Evolutionary conservation across 2,329 filamentous ascomycete species (phyloP), one percentile per base, ranked within the genome.

Genomic region (Fusarium vanettenii): DNA sequence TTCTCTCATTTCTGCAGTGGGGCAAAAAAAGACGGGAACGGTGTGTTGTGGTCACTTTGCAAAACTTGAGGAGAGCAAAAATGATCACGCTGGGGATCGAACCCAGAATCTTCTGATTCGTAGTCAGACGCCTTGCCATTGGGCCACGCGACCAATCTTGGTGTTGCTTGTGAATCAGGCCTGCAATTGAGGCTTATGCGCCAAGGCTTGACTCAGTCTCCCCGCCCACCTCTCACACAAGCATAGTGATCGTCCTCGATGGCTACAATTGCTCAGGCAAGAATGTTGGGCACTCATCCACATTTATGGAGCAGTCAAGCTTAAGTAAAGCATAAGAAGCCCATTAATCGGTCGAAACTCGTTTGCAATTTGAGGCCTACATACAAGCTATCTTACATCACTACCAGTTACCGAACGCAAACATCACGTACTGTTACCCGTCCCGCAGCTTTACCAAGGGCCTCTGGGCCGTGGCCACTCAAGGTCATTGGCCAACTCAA

Each of bases 71-170:
- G 18, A 39, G 37, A n/a, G 20, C 13, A 74, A 73, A 20, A 22
- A 65, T 75, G 73, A 75, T 74, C 73, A 74, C 71, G 73, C 63
- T 66, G 65, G 79, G 79, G 79, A 73, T 80, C 78, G 79, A 80
- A 80, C 79, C 79, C 76, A 78, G 72, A 77, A 80, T 80, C 79
- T 80, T 77, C 79, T 80, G 79, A 80, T 80, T 80, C 79, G 79
- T 80, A 80, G 79, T 79, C 78, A 80, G 79, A 80, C 78, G 78
- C 79, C 78, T 79, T 80, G 78, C 79, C 78, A 80, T 80, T 80
- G 76, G 77, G 77, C 77, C 77, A 79, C 77, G 77, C 69, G 69
- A 75, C 72, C 72, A 20, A 29, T 18, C 29, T 37, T 25, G 7
- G 13, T 57, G 4, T 57, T 27, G 5, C 14, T 57, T 57, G 33